These are phyloP conservation scores for Amanita rubescens DNA, from an alignment of 768 basidiomycete species.

Conservation along the genomic window DNA sequence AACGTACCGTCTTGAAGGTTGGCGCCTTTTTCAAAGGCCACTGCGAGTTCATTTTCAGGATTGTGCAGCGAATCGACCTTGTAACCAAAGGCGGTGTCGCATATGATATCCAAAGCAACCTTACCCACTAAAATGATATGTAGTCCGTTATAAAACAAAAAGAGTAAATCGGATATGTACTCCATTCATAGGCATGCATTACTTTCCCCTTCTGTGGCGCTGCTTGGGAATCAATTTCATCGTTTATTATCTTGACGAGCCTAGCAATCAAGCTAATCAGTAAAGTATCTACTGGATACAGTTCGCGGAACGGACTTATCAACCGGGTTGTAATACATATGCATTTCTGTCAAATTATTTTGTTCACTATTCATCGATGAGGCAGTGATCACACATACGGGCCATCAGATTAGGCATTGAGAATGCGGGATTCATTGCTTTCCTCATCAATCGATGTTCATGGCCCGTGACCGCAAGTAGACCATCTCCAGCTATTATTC, in stretches of 20 bases:
- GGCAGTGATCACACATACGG: slow-evolving; percentile 35
- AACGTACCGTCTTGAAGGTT: slow-evolving; percentile 22
- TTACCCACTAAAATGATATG: slow-evolving; percentile 23
- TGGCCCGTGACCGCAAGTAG: slow-evolving; percentile 41
- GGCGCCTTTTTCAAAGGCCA: slow-evolving; percentile 28
- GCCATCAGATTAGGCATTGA: slow-evolving; percentile 35
- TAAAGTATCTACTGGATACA: slow-evolving; percentile 5
- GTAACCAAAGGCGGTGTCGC: slow-evolving; percentile 33
- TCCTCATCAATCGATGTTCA: slow-evolving; percentile 43
- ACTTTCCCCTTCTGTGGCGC: slow-evolving; percentile 20
- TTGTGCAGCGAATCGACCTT: slow-evolving; percentile 27
- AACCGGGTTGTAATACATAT: no score
- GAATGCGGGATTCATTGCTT: slow-evolving; percentile 46
- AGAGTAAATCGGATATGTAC: slow-evolving; percentile 15
- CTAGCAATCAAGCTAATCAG: slow-evolving; percentile 5
- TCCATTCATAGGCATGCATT: slow-evolving; percentile 10
- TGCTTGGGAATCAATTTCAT: slow-evolving; percentile 17
- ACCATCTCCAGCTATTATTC: slow-evolving; percentile 36
- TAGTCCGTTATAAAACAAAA: not conserved
- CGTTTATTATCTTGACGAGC: slow-evolving; percentile 26
- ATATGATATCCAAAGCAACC: slow-evolving; percentile 36
- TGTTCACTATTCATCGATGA: slow-evolving; percentile 27
- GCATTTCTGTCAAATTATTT: no score
- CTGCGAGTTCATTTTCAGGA: slow-evolving; percentile 30
- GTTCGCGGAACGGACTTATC: not conserved